phyloP scores from a whole-genome alignment of 2,329 filamentous ascomycete genomes.

The Verticillium alfalfae region DNA sequence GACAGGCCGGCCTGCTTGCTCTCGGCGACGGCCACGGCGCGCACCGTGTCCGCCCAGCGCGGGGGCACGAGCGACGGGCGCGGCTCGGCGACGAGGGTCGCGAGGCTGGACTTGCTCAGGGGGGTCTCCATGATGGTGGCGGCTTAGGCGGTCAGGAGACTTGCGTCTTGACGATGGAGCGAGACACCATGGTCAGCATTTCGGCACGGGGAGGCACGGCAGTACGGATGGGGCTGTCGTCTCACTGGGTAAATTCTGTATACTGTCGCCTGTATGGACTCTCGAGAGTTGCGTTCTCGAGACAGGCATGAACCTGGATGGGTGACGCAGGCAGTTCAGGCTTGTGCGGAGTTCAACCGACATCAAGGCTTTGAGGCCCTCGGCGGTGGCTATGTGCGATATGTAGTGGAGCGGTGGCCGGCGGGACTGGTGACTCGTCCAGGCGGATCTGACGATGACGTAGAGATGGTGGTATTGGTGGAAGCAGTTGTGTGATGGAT shows the following conservation, averaged over 20 bases:
- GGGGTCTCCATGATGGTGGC: conserved; percentile 23
- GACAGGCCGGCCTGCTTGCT: conserved; percentile 66
- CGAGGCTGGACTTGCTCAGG: conserved; percentile 9
- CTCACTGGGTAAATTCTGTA: conserved; percentile 44
- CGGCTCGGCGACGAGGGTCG: conserved; percentile 7
- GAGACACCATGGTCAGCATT: background rate
- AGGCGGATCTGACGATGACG: background rate
- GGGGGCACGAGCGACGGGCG: conserved; percentile 45
- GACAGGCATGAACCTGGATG: conserved; percentile 51
- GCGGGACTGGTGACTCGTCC: conserved; percentile 1
- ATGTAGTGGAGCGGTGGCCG: conserved; percentile 1
- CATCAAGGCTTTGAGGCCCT: conserved; percentile 39
- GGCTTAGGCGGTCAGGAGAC: background rate
- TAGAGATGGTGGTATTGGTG: background rate
- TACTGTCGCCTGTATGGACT: conserved; percentile 53
- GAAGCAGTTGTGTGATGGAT: background rate
- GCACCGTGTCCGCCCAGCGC: conserved; percentile 51
- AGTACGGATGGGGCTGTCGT: background rate
- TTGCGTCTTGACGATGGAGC: background rate
- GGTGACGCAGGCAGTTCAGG: conserved; percentile 51
- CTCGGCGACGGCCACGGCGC: conserved; percentile 59
- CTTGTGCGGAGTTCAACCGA: conserved; percentile 52
- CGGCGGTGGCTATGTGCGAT: background rate
- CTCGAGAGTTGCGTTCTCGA: conserved; percentile 49
- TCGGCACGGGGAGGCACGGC: background rate